Base-by-base conservation (phyloP, 192 early-diverging fungal genomes). In the Endogone sp. region DNA sequence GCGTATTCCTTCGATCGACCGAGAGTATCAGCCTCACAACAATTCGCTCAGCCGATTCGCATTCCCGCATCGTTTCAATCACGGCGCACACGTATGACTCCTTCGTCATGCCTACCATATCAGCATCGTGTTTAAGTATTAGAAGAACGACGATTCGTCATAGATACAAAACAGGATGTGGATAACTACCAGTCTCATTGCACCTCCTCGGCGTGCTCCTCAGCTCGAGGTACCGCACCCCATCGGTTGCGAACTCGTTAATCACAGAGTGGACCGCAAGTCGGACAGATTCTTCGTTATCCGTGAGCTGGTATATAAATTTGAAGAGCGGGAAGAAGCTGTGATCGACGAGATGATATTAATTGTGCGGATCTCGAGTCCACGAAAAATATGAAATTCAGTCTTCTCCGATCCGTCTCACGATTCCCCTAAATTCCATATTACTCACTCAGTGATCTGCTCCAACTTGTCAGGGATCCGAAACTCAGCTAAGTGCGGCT, bases 311-410 rank as follows among this genome's bases (percentile, higher is more conserved):
- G 69, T 89, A 87, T 20, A 89, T 82, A 57, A 79, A 72, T 55
- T 75, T 70, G 71, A 87, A 87, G 11, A 86, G 54, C n/a, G 74
- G 69, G 68, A 87, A 87, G 73, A 89, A 89, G 44, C 79, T 78
- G 68, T 6, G 25, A 56, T 56, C 9, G 21, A 31, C 3, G 37
- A 49, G 37, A 1, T 49, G 30, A 37, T 21, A 49, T 29, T 55
- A 27, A 54, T 25, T 21, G 25, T 32, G 2, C n/a, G 13, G 21
- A n/a, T 22, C 2, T 66, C 25, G 56, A 3, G n/a, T 44, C 25
- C 3, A 20, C 25, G 54, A 24, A 56, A 67, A 65, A 65, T 28
- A 24, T 64, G 65, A 65, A 62, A 26, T 56, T 71, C 23, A 65
- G 6, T 21, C 16, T 49, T 49, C 37, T 49, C 37, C 37, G 16